Conservation (phyloP, 306 rosid genomes). For the Cucumis sativus region Cucumber_9930_V3 NC_026655.2:38001-38500, state of each 20-base stretch:
- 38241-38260: too few species aligned
- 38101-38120: too few species aligned
- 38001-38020: too few species aligned
- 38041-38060: not conserved
- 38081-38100: too few species aligned
- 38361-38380: not conserved
- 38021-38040: too few species aligned
- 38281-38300: not conserved
- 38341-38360: not conserved
- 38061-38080: too few species aligned
- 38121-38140: too few species aligned
- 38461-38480: not conserved
- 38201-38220: too few species aligned
- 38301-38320: not conserved
- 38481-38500: not conserved
- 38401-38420: not conserved
- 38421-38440: not conserved
- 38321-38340: not conserved
- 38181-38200: too few species aligned
- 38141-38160: too few species aligned
- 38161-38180: too few species aligned
- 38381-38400: not conserved
- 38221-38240: too few species aligned
- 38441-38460: not conserved
- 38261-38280: not conserved